Base-by-base conservation (phyloP, 2,329 filamentous ascomycete species). In the Sporothrix globosa region DNA sequence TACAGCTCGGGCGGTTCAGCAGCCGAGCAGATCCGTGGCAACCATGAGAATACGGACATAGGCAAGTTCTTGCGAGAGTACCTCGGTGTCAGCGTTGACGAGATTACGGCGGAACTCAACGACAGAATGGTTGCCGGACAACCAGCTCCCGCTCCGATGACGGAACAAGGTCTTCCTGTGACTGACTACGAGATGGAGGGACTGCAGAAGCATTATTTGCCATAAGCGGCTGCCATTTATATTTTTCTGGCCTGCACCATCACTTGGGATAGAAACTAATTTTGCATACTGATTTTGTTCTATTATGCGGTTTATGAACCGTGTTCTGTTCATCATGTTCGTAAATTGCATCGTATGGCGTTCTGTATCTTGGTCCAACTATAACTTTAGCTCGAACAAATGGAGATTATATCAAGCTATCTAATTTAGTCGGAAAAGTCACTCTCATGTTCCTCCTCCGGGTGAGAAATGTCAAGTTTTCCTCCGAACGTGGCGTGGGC, bases 21-120 rank as follows among this genome's bases (percentile, higher is more conserved):
- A 50, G 87, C 90, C 0, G 85, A 87, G 56, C 83, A 85, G 17
- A 84, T 97, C 7, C 82, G 87, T 3, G 95, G 95, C 9, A 98
- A 98, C 79, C 90, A 96, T 69, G 96, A 99, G 83, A 99, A 99
- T 78, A 98, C 90, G 0, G 93, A 98, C 34, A 86, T 99, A 0
- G 96, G 96, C 46, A 83, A 86, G 58, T 99, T 97, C 79, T 81
- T 99, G 71, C 83, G 88, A 9, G 82, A 88, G 10, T 99, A 96
- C 77, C 86, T 99, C 0, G 87, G 87, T 65, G 87, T 98, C 1
- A 90, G 97, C 77, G 87, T 97, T 1, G 87, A 92, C 1, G 83
- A 84, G 44, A 88, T 98, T 69, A 97, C 94, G 0, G 83, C 88
- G 76, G 90, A 96, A 79, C 81, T 99, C 58, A 86, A 84, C 75